Percentiles rank a stretch among this genome's conserved stretches.
phyloP scores from a whole-genome alignment of 257 asterid genomes.

The Fraxinus excelsior region DNA sequence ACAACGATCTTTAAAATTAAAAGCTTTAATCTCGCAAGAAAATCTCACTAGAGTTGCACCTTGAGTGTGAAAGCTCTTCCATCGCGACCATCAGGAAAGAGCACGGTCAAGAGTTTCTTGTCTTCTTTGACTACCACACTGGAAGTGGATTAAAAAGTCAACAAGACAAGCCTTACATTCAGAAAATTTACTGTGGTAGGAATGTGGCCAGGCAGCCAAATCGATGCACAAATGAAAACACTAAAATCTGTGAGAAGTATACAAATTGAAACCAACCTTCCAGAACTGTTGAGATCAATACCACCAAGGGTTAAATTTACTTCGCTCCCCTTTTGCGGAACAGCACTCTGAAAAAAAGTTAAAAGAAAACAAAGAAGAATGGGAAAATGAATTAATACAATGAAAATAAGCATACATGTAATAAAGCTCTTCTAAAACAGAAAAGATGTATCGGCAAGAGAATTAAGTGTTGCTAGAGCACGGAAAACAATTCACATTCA shows the following conservation, averaged over 20 bases:
- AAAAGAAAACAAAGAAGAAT: slow-evolving; percentile 16
- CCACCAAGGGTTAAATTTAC: slow-evolving; percentile 98
- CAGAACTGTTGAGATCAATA: slow-evolving; percentile 99
- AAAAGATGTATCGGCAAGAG: background rate
- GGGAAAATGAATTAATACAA: background rate
- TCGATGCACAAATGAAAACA: slow-evolving; percentile 6
- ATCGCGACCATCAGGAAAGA: slow-evolving; percentile 93
- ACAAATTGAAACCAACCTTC: slow-evolving; percentile 75
- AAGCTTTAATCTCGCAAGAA: slow-evolving; percentile 12
- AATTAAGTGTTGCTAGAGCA: slow-evolving; percentile 4
- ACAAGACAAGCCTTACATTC: slow-evolving; percentile 1
- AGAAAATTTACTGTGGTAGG: slow-evolving; percentile 8
- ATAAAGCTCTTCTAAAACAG: background rate
- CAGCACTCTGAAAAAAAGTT: slow-evolving; percentile 55
- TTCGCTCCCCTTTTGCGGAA: slow-evolving; percentile 80
- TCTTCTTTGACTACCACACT: slow-evolving; percentile 99
- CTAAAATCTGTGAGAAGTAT: slow-evolving; percentile 8
- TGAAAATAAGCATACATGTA: slow-evolving; percentile 1
- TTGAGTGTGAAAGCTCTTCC: slow-evolving; percentile 97
- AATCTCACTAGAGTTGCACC: slow-evolving; percentile 47
- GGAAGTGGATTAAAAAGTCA: slow-evolving; percentile 37
- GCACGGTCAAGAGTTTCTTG: slow-evolving; percentile 89
- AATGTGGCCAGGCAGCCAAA: slow-evolving; percentile 1
- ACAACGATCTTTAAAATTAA: background rate
- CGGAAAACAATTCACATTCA: background rate